Base-by-base conservation (phyloP, 768 basidiomycete genomes). In the Suillus bovinus region DNA sequence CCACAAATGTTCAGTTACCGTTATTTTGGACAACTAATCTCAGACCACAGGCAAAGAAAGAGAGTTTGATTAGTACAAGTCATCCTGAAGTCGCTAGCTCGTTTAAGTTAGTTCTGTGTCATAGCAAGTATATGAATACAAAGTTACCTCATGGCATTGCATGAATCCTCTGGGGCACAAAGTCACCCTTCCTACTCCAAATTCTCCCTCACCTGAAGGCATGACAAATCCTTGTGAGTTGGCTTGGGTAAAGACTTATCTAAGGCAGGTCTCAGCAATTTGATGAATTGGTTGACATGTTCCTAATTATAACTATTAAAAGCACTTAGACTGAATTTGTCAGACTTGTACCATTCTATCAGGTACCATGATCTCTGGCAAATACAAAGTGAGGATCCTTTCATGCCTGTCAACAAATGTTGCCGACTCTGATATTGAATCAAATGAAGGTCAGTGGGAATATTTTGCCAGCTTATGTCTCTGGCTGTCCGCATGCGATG, bases 21-120 rank as follows among this genome's bases (percentile, higher is more conserved):
- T 29, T 20, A 61, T 56, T n/a, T 20, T 11, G 16, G 46, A 24
- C 24, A 61, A 46, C 61, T 54, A 61, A 3, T n/a, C 4, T n/a
- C 27, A 8, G 17, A 41, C 17, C 17, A 20, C 17, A 41, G 39
- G 17, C 9, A 8, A 20, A 7, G 17, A 20, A 6, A 41, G 20
- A 16, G 39, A 6, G 39, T 6, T 20, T 20, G 39, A 41, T 41
- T 41, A 17, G 17, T 41, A 41, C 17, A 41, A 41, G 17, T 7
- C 17, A 8, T 41, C 39, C 9, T 41, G 17, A 41, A 41, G 39
- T 1, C 3, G 39, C 39, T 41, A 41, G 17, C 17, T 20, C 17
- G 7, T 20, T 41, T 41, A 41, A 41, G 39, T 41, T 20, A 41
- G 39, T 41, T 20, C 5, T 20, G 39, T 41, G 8, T 33, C 31